phyloP scores from a whole-genome alignment of 2,329 filamentous ascomycete species.

The Fonsecaea nubica region DNA sequence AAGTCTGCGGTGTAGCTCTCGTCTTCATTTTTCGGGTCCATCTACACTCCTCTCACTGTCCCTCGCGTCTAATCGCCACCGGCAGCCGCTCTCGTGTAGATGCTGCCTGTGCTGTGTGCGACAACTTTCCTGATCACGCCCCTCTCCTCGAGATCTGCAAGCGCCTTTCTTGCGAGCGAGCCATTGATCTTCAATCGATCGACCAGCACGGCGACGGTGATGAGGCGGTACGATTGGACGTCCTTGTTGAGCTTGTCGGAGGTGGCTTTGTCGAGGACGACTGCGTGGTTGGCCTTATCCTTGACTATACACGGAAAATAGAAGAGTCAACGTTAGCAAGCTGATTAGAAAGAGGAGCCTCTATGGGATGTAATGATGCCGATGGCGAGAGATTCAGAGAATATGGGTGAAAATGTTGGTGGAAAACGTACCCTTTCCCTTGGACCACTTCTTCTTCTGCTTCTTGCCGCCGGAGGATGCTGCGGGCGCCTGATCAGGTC shows the following conservation, averaged over 20 bases:
- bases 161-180: conserved; percentile 77
- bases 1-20: background rate
- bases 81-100: conserved; percentile 70
- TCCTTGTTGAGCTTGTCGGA: conserved; percentile 99
- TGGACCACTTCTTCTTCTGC: conserved; percentile 65
- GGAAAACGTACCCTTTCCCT: conserved; percentile 59
- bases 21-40: background rate
- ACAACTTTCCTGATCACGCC: conserved; percentile 92
- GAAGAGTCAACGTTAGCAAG: conserved; percentile 4
- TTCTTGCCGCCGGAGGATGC: conserved; percentile 57
- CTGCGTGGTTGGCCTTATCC: conserved; percentile 99
- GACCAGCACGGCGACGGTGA: conserved; percentile 97
- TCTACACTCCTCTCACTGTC: background rate
- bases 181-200: conserved; percentile 99
- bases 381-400: background rate
- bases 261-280: conserved; percentile 97
- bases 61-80: conserved; percentile 37
- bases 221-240: conserved; percentile 99
- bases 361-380: background rate
- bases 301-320: conserved; percentile 72
- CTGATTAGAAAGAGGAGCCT: background rate
- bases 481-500: conserved; percentile 51
- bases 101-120: conserved; percentile 94
- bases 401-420: background rate
- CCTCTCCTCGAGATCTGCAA: conserved; percentile 42